Conservation (phyloP, 2,329 filamentous ascomycete species). For the Cytospora paraplurivora region DNA sequence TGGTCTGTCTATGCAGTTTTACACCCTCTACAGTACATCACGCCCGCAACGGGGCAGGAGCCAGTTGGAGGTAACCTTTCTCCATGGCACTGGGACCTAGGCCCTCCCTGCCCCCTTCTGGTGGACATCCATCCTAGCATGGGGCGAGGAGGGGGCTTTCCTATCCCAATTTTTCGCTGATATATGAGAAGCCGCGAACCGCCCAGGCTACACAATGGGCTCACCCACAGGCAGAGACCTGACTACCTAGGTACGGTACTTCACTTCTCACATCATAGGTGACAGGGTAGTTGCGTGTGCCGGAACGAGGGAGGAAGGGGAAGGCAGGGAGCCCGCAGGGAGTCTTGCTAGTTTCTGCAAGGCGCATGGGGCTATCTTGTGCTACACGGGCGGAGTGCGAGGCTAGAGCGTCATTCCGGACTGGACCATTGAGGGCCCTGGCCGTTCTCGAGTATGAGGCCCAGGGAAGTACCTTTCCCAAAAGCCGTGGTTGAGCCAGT, state of each 20-base stretch:
- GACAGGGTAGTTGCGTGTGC: too few species aligned
- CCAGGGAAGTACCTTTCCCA: conserved; percentile 7
- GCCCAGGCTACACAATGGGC: conserved; percentile 18
- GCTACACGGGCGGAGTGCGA: conserved; percentile 14
- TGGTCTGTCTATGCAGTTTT: conserved; percentile 10
- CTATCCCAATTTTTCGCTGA: conserved; percentile 11
- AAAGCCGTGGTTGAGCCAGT: background rate
- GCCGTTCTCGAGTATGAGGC: background rate
- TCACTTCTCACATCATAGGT: background rate
- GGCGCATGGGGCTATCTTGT: conserved; percentile 20
- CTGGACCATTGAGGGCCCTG: background rate
- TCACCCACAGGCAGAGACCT: background rate
- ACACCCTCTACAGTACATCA: background rate
- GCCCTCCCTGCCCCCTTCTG: background rate
- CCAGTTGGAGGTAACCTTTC: background rate
- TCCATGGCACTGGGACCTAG: background rate
- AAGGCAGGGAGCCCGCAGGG: background rate
- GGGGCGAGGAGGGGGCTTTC: conserved; percentile 1
- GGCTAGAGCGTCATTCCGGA: conserved; percentile 26
- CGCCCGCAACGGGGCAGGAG: conserved; percentile 11
- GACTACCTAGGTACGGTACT: background rate
- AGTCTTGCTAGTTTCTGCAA: conserved; percentile 27
- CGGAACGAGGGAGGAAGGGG: conserved; percentile 1
- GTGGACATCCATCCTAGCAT: background rate
- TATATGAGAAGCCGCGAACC: conserved; percentile 18